phyloP scores from a whole-genome alignment of 495 filamentous ascomycete genomes.

The Aspergillus panamensis region DNA sequence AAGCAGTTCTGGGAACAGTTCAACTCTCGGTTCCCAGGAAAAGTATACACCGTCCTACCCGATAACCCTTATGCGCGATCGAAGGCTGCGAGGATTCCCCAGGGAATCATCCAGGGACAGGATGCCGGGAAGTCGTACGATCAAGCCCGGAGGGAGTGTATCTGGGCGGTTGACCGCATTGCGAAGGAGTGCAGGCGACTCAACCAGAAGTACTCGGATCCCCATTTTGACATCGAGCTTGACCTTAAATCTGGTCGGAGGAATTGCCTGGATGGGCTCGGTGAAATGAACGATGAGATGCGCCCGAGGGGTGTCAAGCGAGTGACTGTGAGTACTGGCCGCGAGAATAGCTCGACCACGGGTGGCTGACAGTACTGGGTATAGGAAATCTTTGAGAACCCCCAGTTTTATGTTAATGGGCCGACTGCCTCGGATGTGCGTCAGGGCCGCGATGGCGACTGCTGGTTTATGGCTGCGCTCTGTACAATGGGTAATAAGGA shows the following conservation, averaged over 20 bases:
- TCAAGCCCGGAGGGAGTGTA: conserved; percentile 66
- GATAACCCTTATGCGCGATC: conserved; percentile 66
- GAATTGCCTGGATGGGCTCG: conserved; percentile 63
- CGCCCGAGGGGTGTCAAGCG: conserved; percentile 61
- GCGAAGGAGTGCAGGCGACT: conserved; percentile 75
- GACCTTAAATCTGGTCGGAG: conserved; percentile 63
- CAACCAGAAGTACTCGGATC: conserved; percentile 88
- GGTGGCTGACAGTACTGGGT: neutral
- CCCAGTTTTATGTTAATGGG: conserved; percentile 80
- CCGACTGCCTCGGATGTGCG: conserved; percentile 79
- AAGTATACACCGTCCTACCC: conserved; percentile 69
- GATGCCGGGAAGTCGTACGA: conserved; percentile 65
- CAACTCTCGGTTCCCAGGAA: conserved; percentile 56
- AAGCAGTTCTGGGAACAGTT: conserved; percentile 80
- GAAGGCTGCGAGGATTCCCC: conserved; percentile 52
- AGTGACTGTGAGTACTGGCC: conserved; percentile 44
- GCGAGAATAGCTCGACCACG: neutral
- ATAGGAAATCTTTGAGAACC: conserved; percentile 84
- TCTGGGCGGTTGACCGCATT: conserved; percentile 74
- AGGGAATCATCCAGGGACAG: conserved; percentile 50
- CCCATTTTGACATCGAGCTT: conserved; percentile 81
- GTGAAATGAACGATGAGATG: conserved; percentile 40
- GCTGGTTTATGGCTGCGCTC: conserved; percentile 87
- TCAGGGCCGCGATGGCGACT: conserved; percentile 78
- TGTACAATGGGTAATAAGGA: conserved; percentile 79